Base-by-base conservation (phyloP, 2,329 filamentous ascomycete genomes). In the Lecanicillium sp. region DNA sequence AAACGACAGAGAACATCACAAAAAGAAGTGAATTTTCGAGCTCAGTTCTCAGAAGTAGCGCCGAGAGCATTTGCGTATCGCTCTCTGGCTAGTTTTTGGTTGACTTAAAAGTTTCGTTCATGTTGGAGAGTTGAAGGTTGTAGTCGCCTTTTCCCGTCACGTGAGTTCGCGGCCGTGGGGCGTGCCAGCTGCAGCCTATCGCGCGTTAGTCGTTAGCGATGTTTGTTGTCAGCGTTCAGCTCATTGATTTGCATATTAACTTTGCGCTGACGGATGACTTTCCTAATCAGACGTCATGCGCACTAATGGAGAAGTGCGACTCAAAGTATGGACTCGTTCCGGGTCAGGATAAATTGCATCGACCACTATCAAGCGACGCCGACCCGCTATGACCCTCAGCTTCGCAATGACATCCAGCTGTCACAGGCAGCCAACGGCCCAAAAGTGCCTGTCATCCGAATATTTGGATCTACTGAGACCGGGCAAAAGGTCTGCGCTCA, bases 401-500 rank as follows among this genome's bases (percentile, higher is more conserved):
- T 95, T 47, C 78, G 82, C 45, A 78, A 77, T 49, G 75, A 78
- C 56, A 65, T 78, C 47, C 73, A 67, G 18, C 68, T 67, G 34
- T 75, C 71, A 15, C 72, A 80, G 51, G 63, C 73, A 43, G 65
- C 70, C 45, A 79, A 77, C 43, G 74, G 77, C 25, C 81, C 85
- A 9, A 83, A 79, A 47, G 79, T 96, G 0, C 90, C 92, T 0
- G 78, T 96, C 9, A 80, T 98, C 43, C 79, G 92, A 47, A 75
- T 94, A 9, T 98, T 96, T 62, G 92, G 92, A 1, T 81, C 88
- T 4, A 95, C 90, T 1, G 87, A 94, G 57, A 92, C 87, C 0
- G 92, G 92, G 0, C 89, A 96, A 62, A 95, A 94, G 56, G 87
- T 95, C 13, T 95, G 92, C 64, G 86, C 86, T 20, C 92, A 98